Percentiles rank a stretch among this genome's conserved stretches.
phyloP scores from a whole-genome alignment of 331 rosid species.

The Phaseolus coccineus region DNA sequence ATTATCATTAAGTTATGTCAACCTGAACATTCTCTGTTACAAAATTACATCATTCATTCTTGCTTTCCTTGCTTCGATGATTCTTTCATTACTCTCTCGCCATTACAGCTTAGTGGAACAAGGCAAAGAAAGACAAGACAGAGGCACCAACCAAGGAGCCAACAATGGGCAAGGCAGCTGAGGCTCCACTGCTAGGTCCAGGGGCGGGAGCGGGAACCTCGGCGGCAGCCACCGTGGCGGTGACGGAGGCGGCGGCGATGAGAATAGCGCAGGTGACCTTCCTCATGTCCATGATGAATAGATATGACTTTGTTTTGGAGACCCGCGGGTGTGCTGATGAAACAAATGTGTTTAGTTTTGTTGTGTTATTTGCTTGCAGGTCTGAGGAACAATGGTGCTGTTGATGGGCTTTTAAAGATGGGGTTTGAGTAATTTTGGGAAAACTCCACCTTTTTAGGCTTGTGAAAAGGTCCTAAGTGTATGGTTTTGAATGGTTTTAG shows the following conservation, averaged over 20 bases:
- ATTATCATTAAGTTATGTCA: too few species aligned
- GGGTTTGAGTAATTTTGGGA: slow-evolving; percentile 14
- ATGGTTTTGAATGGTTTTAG: background rate
- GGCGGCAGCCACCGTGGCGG: slow-evolving; percentile 30
- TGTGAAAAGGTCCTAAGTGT: slow-evolving; percentile 5
- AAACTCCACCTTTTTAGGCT: background rate
- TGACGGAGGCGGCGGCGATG: background rate
- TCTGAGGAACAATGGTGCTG: slow-evolving; percentile 28
- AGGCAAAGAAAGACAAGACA: slow-evolving; percentile 49
- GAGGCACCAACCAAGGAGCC: slow-evolving; percentile 68
- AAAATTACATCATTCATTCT: too few species aligned
- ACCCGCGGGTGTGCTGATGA: slow-evolving; percentile 40
- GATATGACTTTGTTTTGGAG: background rate
- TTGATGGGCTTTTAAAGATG: slow-evolving; percentile 29
- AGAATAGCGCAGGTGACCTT: background rate
- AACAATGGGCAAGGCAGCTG: slow-evolving; percentile 51
- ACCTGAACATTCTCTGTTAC: too few species aligned
- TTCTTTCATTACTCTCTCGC: too few species aligned
- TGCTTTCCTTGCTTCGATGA: too few species aligned
- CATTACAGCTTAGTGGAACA: slow-evolving; percentile 49
- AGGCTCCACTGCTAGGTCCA: slow-evolving; percentile 53
- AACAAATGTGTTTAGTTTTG: slow-evolving; percentile 18
- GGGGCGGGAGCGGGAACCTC: slow-evolving; percentile 54
- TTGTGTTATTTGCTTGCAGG: slow-evolving; percentile 25
- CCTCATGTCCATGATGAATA: slow-evolving; percentile 17